Evolutionary conservation across 345 rosid species (phyloP).

Genomic region (Populus tremula): DNA sequence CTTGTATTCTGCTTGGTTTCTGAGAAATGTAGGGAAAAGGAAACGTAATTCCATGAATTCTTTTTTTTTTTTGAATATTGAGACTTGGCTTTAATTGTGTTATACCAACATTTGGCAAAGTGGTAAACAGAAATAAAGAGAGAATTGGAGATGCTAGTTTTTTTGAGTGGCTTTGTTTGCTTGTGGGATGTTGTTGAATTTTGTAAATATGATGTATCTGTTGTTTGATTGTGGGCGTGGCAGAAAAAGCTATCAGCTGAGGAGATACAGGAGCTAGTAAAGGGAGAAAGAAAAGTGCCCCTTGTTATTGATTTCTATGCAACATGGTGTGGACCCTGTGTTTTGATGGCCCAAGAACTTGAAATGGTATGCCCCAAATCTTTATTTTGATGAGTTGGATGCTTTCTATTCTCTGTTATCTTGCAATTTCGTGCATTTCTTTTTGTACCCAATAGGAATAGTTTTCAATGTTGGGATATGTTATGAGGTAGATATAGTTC

Average conservation of each 20-base stretch:
- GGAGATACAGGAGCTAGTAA: conserved; percentile 79
- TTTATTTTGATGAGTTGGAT: background rate
- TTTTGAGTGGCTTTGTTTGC: background rate
- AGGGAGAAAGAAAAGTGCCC: conserved; percentile 75
- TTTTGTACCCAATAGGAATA: background rate
- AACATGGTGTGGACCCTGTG: conserved; percentile 97
- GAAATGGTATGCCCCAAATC: conserved; percentile 57
- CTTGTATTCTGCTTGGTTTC: background rate
- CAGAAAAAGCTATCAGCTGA: conserved; percentile 73
- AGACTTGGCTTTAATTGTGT: no score
- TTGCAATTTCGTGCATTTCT: background rate
- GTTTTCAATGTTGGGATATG: background rate
- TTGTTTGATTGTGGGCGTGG: conserved; percentile 7
- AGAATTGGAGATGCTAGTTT: background rate
- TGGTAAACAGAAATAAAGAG: background rate
- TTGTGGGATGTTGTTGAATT: background rate
- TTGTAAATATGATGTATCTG: background rate
- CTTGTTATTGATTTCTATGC: conserved; percentile 87
- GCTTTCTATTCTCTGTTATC: background rate
- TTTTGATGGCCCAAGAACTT: conserved; percentile 89
- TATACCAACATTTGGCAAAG: background rate
- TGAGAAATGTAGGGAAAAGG: background rate
- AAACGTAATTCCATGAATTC: background rate
- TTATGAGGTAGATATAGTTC: background rate
- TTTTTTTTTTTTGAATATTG: background rate